Base-by-base conservation (phyloP, 352 stramenopile species). In the Phytophthora hybrid region DNA sequence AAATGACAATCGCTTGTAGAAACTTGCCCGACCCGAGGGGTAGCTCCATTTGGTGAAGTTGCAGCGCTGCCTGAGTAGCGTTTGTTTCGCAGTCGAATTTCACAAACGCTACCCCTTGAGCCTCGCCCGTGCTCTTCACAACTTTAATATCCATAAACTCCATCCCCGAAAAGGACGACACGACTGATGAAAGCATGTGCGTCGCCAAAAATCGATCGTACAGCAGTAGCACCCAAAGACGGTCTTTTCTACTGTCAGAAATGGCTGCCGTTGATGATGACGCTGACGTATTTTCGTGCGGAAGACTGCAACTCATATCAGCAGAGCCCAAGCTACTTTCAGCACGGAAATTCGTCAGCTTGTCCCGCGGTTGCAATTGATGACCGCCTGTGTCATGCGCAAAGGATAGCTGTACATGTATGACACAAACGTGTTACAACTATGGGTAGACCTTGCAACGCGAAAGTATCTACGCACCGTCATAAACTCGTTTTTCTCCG, bases 61-160 rank as follows among this genome's bases (percentile, higher is more conserved):
- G 71, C 14, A 66, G 76, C 2, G 86, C 78, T 7, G 88, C 89
- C 13, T 85, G 76, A 0, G 69, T 60, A 5, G 89, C 83, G 14
- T 80, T 71, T 26, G 55, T 21, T 16, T 93, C 85, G 14, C 66
- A 85, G 14, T 87, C 73, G 59, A 96, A 96, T 60, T 92, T 93
- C 18, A 89, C 85, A 59, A 93, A 94, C 2, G 86, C 87, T 11
- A 95, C 80, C 23, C 87, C 86, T 67, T 94, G 88, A 1, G 85
- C 76, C 53, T 91, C 81, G 0, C 84, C 82, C 0, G 82, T 90
- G 54, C 79, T 91, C 55, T 81, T 86, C 19, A 84, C 79, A 16
- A 94, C 73, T 51, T 94, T 93, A 59, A 96, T 93, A 57, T 96
- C 88, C 60, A 96, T 79, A 52, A 92, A 93, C 60, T 95, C 80